These are phyloP conservation scores for Claviceps maximensis DNA, from an alignment of 2,329 filamentous ascomycete genomes.

Conservation along the genomic window DNA sequence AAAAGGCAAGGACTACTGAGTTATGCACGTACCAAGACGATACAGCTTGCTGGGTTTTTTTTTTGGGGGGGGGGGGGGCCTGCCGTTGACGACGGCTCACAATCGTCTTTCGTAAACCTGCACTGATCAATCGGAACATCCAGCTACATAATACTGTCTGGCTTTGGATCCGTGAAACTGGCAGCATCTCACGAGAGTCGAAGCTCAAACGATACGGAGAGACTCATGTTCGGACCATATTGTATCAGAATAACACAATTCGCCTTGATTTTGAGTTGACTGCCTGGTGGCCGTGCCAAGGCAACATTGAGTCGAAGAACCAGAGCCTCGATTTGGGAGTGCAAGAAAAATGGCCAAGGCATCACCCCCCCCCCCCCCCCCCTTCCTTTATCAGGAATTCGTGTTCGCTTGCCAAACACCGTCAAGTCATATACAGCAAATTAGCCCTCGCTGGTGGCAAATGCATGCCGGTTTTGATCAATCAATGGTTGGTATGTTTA, in stretches of 20 bases:
- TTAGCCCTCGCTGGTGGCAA: neutral
- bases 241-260: neutral
- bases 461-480: neutral
- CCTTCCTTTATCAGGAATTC: too few species aligned
- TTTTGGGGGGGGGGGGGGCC: too few species aligned
- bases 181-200: slow-evolving; percentile 1
- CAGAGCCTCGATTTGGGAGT: neutral
- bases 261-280: neutral
- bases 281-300: neutral
- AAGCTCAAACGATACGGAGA: slow-evolving; percentile 1
- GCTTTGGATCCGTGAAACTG: too few species aligned
- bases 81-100: neutral
- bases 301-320: neutral
- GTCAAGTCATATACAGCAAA: neutral
- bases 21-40: too few species aligned
- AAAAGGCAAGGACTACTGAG: too few species aligned
- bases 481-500: neutral
- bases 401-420: slow-evolving; percentile 9
- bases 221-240: neutral
- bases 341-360: neutral
- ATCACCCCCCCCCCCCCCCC: slow-evolving; percentile 9
- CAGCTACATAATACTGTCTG: neutral
- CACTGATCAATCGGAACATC: neutral
- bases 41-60: neutral
- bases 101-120: neutral